Conservation (phyloP, 2,329 filamentous ascomycete genomes). For the Penicillium sp. region DNA sequence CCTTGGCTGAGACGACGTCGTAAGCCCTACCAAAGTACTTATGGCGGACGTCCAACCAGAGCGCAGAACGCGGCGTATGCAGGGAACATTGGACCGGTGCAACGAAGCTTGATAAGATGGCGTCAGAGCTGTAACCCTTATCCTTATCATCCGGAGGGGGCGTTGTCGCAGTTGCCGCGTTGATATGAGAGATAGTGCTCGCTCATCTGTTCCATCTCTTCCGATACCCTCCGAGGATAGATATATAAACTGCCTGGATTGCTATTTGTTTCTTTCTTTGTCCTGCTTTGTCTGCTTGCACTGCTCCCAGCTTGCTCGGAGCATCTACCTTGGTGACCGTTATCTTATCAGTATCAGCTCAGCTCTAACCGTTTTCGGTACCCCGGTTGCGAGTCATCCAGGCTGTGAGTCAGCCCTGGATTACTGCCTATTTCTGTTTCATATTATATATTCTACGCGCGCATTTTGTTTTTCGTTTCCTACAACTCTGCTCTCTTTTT, state of each 20-base stretch:
- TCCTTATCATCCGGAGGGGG: not conserved
- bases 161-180: not conserved
- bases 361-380: not conserved
- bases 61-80: not conserved
- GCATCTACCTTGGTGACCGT: not conserved
- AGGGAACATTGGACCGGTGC: not conserved
- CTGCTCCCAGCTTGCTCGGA: not conserved
- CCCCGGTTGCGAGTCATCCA: not conserved
- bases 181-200: not conserved
- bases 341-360: not conserved
- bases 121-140: not conserved
- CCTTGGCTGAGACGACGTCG: not conserved
- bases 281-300: not conserved
- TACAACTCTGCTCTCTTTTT: not conserved
- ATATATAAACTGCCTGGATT: not conserved
- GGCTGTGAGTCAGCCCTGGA: not conserved
- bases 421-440: not conserved
- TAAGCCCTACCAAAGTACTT: not conserved
- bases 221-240: not conserved
- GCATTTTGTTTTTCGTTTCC: not conserved
- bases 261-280: not conserved
- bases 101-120: not conserved
- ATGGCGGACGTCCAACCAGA: not conserved
- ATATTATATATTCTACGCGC: not conserved
- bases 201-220: not conserved